A percentile compares a stretch with the other conserved stretches of the same genome.
phyloP scores from a whole-genome alignment of 2,329 filamentous ascomycete species.

The Fonsecaea pedrosoi region DNA sequence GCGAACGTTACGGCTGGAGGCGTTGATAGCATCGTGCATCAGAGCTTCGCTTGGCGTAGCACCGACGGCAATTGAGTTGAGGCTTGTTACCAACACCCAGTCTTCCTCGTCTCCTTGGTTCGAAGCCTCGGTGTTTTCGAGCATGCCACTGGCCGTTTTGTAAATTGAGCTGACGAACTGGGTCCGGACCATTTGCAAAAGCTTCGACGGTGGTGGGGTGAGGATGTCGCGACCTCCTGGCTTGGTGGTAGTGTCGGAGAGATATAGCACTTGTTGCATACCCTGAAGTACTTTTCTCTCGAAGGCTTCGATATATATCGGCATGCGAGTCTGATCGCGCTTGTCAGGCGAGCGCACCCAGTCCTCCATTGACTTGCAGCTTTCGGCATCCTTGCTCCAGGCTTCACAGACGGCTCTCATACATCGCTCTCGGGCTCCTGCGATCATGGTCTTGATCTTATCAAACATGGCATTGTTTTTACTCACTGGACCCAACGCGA shows the following conservation, averaged over 20 bases:
- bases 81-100: slow-evolving; percentile 57
- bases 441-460: slow-evolving; percentile 75
- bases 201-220: slow-evolving; percentile 80
- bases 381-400: slow-evolving; percentile 93
- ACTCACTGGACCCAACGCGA: slow-evolving; percentile 72
- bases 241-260: slow-evolving; percentile 82
- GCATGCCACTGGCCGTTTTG: slow-evolving; percentile 91
- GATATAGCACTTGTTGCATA: slow-evolving; percentile 94
- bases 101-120: slow-evolving; percentile 66
- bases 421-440: slow-evolving; percentile 79
- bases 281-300: slow-evolving; percentile 81
- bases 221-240: slow-evolving; percentile 78
- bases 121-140: slow-evolving; percentile 89
- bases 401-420: slow-evolving; percentile 84
- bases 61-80: slow-evolving; percentile 35
- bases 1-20: slow-evolving; percentile 76
- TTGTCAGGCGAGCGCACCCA: slow-evolving; percentile 85
- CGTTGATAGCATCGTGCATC: slow-evolving; percentile 59
- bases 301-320: slow-evolving; percentile 81
- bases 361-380: slow-evolving; percentile 89
- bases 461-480: slow-evolving; percentile 66
- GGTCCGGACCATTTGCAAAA: slow-evolving; percentile 86
- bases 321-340: slow-evolving; percentile 89
- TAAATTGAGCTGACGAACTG: slow-evolving; percentile 95
- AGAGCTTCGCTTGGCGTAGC: slow-evolving; percentile 50